Evolutionary conservation across 768 basidiomycete genomes (phyloP), one percentile per base, ranked within the genome.

Genomic region (Cytidiella melzeri): DNA sequence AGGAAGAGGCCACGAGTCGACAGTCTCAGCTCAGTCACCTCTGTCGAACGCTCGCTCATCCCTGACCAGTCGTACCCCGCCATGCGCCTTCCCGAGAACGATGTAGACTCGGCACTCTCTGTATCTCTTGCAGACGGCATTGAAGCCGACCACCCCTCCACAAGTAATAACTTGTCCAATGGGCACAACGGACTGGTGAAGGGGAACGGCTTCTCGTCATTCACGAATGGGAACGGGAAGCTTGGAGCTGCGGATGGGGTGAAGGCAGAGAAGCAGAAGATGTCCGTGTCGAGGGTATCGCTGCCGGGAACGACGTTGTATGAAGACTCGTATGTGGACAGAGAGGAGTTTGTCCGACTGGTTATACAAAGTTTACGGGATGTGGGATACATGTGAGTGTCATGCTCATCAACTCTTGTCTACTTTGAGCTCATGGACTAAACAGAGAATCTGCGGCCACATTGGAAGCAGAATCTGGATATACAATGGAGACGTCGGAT

Each of bases 381-480:
- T 66, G 85, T 93, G 43, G 93, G 93, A 0, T 78, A 79, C 60
- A 63, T 66, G 78, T 79, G 57, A 54, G 66, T 61, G 23, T 41
- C 44, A 38, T 34, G 26, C 50, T 47, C 11, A 46, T 27, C 20
- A 36, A 28, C 40, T n/a, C 20, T 24, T 23, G 24, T 44, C 40
- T 25, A 45, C 23, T 38, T 48, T 43, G 42, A 57, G 53, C n/a
- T 39, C 47, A 59, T 50, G 52, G 36, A 52, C 53, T 37, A 41
- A 51, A 23, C 61, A 97, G 93, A 52, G 87, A 92, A 72, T 86
- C 91, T 21, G 93, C 93, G 21, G 79, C 83, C 15, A 87, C 85
- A 1, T 75, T 97, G 46, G 92, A 96, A 68, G 87, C 84, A 4
- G 93, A 97, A 68, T 96, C 93, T 6, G 94, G 93, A 5, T 95